Conservation (phyloP, 2,329 filamentous ascomycete genomes). For the Pseudogymnoascus sp. region DNA sequence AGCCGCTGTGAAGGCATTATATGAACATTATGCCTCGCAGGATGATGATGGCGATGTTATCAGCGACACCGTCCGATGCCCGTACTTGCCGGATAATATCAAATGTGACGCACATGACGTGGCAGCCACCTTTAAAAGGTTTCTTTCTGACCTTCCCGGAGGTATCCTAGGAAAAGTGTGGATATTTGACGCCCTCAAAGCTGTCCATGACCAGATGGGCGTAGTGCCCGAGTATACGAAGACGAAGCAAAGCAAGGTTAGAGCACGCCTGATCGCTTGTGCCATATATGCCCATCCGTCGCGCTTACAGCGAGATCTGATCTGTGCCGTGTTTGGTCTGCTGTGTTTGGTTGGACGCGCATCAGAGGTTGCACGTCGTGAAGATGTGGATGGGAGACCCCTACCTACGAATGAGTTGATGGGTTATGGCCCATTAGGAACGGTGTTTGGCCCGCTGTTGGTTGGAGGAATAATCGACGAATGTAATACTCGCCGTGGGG, state of each 20-base stretch:
- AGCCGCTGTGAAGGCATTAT: conserved; percentile 46
- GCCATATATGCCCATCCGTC: conserved; percentile 53
- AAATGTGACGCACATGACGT: conserved; percentile 54
- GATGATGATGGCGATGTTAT: conserved; percentile 40
- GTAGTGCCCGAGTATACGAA: conserved; percentile 42
- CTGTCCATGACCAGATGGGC: conserved; percentile 49
- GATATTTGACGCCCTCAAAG: conserved; percentile 54
- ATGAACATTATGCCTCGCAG: conserved; percentile 54
- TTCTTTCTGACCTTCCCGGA: conserved; percentile 55
- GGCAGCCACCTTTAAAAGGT: conserved; percentile 57
- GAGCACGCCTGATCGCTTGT: conserved; percentile 58
- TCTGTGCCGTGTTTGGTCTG: conserved; percentile 60
- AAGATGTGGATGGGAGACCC: conserved; percentile 43
- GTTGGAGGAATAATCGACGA: conserved; percentile 48
- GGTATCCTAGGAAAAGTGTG: conserved; percentile 56
- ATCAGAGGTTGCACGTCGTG: conserved; percentile 45
- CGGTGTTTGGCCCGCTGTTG: conserved; percentile 58
- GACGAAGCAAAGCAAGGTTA: conserved; percentile 47
- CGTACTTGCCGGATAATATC: conserved; percentile 53
- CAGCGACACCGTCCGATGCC: conserved; percentile 48
- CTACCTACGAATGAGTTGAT: conserved; percentile 51
- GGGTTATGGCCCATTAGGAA: conserved; percentile 55
- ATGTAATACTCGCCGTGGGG: conserved; percentile 30
- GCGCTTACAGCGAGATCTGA: conserved; percentile 52
- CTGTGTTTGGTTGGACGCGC: conserved; percentile 51